Evolutionary conservation across 129 eudicot genomes (phyloP).

Genomic region (Artemisia tridentata): DNA sequence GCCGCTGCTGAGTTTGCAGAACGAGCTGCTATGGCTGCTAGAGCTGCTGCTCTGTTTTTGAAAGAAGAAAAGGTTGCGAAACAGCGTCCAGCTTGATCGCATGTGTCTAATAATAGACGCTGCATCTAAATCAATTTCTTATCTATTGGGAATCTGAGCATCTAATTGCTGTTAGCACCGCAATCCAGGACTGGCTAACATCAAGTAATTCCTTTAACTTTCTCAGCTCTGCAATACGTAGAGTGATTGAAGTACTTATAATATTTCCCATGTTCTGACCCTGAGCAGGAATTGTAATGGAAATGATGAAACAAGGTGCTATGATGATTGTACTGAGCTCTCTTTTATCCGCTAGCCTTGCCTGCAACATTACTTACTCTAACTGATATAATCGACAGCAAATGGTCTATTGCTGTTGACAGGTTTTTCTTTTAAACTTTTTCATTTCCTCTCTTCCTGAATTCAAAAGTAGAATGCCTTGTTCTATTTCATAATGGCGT

Average conservation of each 20-base stretch:
- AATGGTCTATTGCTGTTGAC: constrained; percentile 90
- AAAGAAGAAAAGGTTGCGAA: no score
- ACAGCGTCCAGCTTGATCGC: no score
- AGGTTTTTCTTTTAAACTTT: constrained; percentile 49
- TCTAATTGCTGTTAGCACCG: constrained; percentile 96
- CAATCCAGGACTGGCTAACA: constrained; percentile 91
- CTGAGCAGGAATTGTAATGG: constrained; percentile 67
- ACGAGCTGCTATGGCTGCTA: no score
- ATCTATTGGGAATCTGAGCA: constrained; percentile 99
- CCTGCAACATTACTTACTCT: constrained; percentile 75
- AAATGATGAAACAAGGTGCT: constrained; percentile 94
- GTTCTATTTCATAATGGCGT: constrained; percentile 7
- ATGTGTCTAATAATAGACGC: no score
- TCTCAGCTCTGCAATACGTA: constrained; percentile 10
- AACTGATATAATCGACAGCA: constrained; percentile 87
- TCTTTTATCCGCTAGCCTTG: constrained; percentile 86
- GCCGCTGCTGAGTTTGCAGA: no score
- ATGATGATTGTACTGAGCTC: constrained; percentile 88
- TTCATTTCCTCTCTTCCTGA: neutral
- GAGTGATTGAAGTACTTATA: no score
- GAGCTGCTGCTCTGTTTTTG: no score
- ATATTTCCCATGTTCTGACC: constrained; percentile 4
- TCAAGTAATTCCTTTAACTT: constrained; percentile 57
- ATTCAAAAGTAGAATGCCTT: neutral
- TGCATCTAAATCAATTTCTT: no score